These are phyloP conservation scores for Aspergillus puulaauensis DNA, from an alignment of 2,329 filamentous ascomycete genomes.

Conservation along the genomic window DNA sequence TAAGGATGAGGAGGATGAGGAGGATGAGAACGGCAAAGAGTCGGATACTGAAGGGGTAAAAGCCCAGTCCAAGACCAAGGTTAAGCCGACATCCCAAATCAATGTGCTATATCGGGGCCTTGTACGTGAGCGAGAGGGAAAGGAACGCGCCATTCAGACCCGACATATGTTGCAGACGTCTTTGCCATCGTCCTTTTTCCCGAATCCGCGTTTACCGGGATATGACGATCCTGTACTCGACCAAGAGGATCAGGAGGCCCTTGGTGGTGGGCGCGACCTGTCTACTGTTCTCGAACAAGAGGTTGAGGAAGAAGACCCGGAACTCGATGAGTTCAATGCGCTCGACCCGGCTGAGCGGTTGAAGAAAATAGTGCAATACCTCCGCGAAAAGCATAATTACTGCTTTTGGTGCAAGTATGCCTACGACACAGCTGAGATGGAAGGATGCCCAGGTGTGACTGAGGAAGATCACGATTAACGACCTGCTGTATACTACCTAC, in stretches of 20 bases:
- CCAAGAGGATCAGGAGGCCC: slow-evolving; percentile 67
- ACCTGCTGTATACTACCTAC: slow-evolving; percentile 1
- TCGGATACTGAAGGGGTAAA: background rate
- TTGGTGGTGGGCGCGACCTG: slow-evolving; percentile 57
- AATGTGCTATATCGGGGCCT: slow-evolving; percentile 79
- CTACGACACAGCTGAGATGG: slow-evolving; percentile 70
- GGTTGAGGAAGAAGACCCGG: slow-evolving; percentile 70
- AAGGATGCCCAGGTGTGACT: slow-evolving; percentile 81
- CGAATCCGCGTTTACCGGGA: slow-evolving; percentile 54
- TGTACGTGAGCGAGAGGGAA: slow-evolving; percentile 67
- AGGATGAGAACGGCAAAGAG: slow-evolving; percentile 12
- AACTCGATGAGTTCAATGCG: slow-evolving; percentile 76
- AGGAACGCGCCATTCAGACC: slow-evolving; percentile 38
- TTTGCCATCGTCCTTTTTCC: slow-evolving; percentile 35
- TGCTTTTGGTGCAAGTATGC: slow-evolving; percentile 95
- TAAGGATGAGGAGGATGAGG: slow-evolving; percentile 11
- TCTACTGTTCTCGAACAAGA: slow-evolving; percentile 50
- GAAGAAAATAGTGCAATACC: slow-evolving; percentile 62
- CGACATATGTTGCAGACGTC: slow-evolving; percentile 34
- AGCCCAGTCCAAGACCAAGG: slow-evolving; percentile 16
- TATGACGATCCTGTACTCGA: slow-evolving; percentile 71
- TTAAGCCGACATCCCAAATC: slow-evolving; percentile 62
- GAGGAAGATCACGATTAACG: slow-evolving; percentile 76
- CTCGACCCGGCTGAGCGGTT: slow-evolving; percentile 68
- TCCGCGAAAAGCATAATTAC: slow-evolving; percentile 73